Base-by-base conservation (phyloP, 1,139 yeast species). In the Candida smagusa region DNA sequence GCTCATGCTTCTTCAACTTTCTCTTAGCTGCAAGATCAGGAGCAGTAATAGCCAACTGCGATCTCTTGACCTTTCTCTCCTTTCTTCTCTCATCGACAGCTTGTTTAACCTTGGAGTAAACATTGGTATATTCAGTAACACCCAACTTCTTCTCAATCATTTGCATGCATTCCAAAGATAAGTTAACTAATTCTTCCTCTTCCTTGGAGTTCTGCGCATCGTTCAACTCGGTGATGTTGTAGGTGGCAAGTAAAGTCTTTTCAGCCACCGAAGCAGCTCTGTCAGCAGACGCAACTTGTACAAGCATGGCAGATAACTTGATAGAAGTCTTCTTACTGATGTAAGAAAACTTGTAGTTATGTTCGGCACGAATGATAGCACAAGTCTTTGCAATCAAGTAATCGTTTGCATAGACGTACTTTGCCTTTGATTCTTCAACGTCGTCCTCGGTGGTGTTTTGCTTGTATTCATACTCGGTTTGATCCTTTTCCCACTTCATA, bases 11-110 rank as follows among this genome's bases (percentile, higher is more conserved):
- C 61, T 72, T 82, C 50, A 86, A 57, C 62, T 85, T 87, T 58
- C 85, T 77, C 52, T 74, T 76, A 3, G 96, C 95, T 19, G 87
- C 82, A 31, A 77, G 62, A 13, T 84, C 96, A 0, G 98, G 98
- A 4, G 86, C 85, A 9, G 74, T 74, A 4, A 90, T 72, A 2
- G 90, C 87, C 58, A 87, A 65, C 45, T 85, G 82, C 0, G 96
- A 84, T 41, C 90, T 73, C 54, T 81, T 83, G 1, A 85, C 75
- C 53, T 72, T 81, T 61, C 97, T 79, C 36, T 87, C 94, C 44
- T 74, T 74, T 53, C 97, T 77, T 58, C 88, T 74, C 23, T 68
- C 68, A 30, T 64, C 64, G 13, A 90, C 82, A 11, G 56, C 54
- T 46, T 72, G 79, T 53, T 80, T 79, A 11, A 88, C 95, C 37